Evolutionary conservation across 306 rosid genomes (phyloP), one percentile per base, ranked within the genome.

Genomic region (Mucuna pruriens): DNA sequence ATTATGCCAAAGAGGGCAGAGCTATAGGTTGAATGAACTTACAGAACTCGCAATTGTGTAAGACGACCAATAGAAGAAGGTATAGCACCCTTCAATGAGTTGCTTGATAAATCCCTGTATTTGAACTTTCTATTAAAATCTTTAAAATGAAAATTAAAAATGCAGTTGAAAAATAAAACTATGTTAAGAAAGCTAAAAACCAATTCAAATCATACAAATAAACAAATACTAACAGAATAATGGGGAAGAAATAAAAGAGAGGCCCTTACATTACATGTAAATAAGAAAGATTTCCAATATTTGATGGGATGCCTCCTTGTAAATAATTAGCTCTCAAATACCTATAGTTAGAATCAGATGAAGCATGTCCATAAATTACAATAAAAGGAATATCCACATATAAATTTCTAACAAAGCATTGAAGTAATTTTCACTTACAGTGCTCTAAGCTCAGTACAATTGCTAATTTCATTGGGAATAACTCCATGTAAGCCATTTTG

Each of bases 21-120:
- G 42, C 13, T 57, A 51, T 19, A 46, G 60, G 22, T 52, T 42
- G 79, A 75, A 66, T 40, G 68, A 55, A 87, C 99, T 89, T 88
- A 95, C 99, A 95, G 66, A 67, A 80, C 71, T 55, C 44, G 91
- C 82, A 95, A 81, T 36, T 80, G 88, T 61, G 92, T 52, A 49
- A 95, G 93, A 77, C 94, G 93, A 54, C 99, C 98, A 55, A 95
- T 88, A 6, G 98, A 85, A 29, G 99, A 93, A 72, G 98, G 98
- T 88, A 95, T 93, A 31, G 97, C 94, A 7, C 98, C 99, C 88
- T 90, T 95, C 10, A 95, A 71, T 31, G 89, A 88, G 86, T 95
- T 95, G 88, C 98, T 88, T 22, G 98, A 95, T 57, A 95, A 84
- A 84, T 95, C 98, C 80, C 99, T 95, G 68, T 67, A 81, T 52